Percentiles rank a stretch among this genome's conserved stretches.
Evolutionary conservation across 208 protist species (phyloP).

Genomic region (Trypanosoma mega): DNA sequence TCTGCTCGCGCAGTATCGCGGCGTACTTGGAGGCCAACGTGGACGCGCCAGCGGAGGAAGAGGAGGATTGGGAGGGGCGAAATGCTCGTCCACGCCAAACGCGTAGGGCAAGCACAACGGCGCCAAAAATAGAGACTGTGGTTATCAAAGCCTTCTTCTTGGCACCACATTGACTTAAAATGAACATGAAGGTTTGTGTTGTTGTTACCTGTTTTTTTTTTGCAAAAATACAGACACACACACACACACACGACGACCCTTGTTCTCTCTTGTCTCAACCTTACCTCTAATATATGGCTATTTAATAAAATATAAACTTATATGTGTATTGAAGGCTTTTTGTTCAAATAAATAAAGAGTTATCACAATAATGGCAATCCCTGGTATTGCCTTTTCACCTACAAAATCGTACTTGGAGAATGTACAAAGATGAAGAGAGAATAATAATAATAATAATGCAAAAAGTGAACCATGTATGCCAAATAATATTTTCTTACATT

Average conservation of each 20-base stretch:
- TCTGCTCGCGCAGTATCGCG: constrained; percentile 3
- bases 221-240: neutral
- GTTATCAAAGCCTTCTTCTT: too few relatives aligned
- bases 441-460: too few relatives aligned
- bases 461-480: too few relatives aligned
- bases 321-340: too few relatives aligned
- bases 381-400: too few relatives aligned
- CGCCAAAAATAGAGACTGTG: neutral
- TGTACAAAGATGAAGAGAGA: too few relatives aligned
- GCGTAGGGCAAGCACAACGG: constrained; percentile 5
- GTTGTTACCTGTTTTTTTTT: constrained; percentile 6
- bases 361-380: neutral
- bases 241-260: neutral
- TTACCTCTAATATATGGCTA: neutral
- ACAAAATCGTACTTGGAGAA: too few relatives aligned
- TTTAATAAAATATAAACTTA: constrained; percentile 1
- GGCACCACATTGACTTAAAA: too few relatives aligned
- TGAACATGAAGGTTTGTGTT: neutral
- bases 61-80: neutral
- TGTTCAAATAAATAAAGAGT: constrained; percentile 7
- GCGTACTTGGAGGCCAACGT: constrained; percentile 24
- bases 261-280: neutral
- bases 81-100: constrained; percentile 3
- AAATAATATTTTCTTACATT: too few relatives aligned
- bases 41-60: constrained; percentile 3